Conservation (phyloP, 1,284 basidiomycete species). For the Cryptococcus wingfieldii region DNA sequence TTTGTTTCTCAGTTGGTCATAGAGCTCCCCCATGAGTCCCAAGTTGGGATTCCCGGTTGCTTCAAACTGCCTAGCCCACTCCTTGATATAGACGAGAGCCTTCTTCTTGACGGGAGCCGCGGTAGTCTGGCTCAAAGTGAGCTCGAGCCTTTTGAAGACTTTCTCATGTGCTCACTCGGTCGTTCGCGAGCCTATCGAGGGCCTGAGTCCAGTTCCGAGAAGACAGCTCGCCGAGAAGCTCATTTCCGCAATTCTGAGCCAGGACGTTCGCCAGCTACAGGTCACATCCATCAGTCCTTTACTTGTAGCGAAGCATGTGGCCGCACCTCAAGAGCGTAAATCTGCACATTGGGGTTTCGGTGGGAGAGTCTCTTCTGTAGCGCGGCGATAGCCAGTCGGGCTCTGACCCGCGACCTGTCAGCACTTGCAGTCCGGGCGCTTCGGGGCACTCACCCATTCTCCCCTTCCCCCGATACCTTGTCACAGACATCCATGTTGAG, state of each 20-base stretch:
- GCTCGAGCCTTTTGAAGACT: neutral
- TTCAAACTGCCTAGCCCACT: slow-evolving; percentile 84
- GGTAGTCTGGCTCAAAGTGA: slow-evolving; percentile 59
- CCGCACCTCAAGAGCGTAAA: slow-evolving; percentile 71
- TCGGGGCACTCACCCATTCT: slow-evolving; percentile 60
- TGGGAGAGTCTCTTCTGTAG: slow-evolving; percentile 87
- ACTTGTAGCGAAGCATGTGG: neutral
- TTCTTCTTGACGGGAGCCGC: slow-evolving; percentile 82
- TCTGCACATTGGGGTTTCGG: slow-evolving; percentile 92
- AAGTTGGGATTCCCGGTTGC: slow-evolving; percentile 62
- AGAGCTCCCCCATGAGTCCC: slow-evolving; percentile 87
- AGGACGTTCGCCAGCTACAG: slow-evolving; percentile 71
- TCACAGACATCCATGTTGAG: slow-evolving; percentile 92
- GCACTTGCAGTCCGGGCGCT: neutral
- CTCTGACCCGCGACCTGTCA: slow-evolving; percentile 53
- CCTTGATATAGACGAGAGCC: slow-evolving; percentile 66
- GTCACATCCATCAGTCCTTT: neutral
- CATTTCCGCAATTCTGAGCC: slow-evolving; percentile 82
- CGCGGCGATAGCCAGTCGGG: slow-evolving; percentile 77
- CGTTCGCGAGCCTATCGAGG: slow-evolving; percentile 76
- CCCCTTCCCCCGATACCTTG: slow-evolving; percentile 85
- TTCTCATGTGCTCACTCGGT: slow-evolving; percentile 62
- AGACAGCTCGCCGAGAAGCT: slow-evolving; percentile 80
- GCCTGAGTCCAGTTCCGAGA: slow-evolving; percentile 85
- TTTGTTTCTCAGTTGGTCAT: slow-evolving; percentile 74